Base-by-base conservation (phyloP, 2,329 filamentous ascomycete genomes). In the Aspergillus clavatus region DNA sequence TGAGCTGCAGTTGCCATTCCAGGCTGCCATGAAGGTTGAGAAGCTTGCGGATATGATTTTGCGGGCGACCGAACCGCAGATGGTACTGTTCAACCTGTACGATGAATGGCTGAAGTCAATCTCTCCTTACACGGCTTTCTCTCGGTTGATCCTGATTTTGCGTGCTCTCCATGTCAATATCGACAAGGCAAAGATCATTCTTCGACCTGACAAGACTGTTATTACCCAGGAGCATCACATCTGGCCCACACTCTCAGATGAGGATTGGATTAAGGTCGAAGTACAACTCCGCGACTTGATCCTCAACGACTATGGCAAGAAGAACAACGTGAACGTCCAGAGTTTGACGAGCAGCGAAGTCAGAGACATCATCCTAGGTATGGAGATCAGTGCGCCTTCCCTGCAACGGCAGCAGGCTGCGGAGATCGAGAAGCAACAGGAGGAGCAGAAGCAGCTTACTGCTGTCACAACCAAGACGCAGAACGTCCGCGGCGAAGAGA, bases 181-280 rank as follows among this genome's bases (percentile, higher is more conserved):
- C 40, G 94, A 98, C 69, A 97, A 97, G 80, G 96, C 93, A 0
- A 98, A 98, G 74, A 79, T 98, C 45, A 81, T 98, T 14, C 75
- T 98, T 33, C 84, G 93, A 40, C 93, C 94, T 0, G 93, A 98
- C 74, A 97, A 96, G 82, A 95, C 85, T 1, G 89, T 98, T 53
- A 95, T 98, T 60, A 98, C 93, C 0, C 89, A 97, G 59, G 90
- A 97, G 62, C 93, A 98, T 72, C 93, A 98, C 67, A 98, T 98
- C 65, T 98, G 93, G 93, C 93, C 93, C 1, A 85, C 89, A 0
- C 74, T 98, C 44, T 84, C 87, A 0, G 93, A 98, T 54, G 93
- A 98, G 59, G 90, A 95, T 52, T 98, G 93, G 93, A 93, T 98
- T 71, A 96, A 96, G 80, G 89, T 98, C n/a, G 93, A 98, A 76